phyloP scores from a whole-genome alignment of 2,329 filamentous ascomycete genomes.

The Fusarium luffae region DNA sequence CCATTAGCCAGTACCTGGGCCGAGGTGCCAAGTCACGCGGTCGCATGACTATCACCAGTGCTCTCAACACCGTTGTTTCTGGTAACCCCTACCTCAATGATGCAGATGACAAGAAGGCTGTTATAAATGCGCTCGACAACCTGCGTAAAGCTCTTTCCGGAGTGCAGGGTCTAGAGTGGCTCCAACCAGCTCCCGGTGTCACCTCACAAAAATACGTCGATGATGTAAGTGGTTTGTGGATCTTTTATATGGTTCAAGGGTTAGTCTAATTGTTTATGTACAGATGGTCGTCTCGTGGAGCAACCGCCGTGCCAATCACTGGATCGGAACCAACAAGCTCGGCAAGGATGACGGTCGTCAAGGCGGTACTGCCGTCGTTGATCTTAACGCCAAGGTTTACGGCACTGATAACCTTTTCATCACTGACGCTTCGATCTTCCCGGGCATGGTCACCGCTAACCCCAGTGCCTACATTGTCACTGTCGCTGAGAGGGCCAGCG shows the following conservation, averaged over 20 bases:
- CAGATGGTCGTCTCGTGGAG: constrained; percentile 22
- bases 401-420: constrained; percentile 18
- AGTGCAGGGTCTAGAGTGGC: constrained; percentile 4
- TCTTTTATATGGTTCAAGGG: accelerated
- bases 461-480: constrained; percentile 8
- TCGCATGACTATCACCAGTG: constrained; percentile 17
- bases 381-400: constrained; percentile 19
- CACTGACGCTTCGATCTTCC: constrained; percentile 12
- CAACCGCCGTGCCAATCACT: constrained; percentile 18
- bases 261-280: background rate
- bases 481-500: constrained; percentile 2
- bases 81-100: constrained; percentile 14
- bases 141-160: constrained; percentile 16
- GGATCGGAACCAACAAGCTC: constrained; percentile 20
- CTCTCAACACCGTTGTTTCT: constrained; percentile 18
- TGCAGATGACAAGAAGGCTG: constrained; percentile 16
- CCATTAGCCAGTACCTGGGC: constrained; percentile 17
- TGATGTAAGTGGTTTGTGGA: background rate
- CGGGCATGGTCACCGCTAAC: constrained; percentile 10
- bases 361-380: constrained; percentile 15
- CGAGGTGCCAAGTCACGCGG: constrained; percentile 19
- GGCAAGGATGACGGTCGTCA: constrained; percentile 15
- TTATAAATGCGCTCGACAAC: constrained; percentile 12
- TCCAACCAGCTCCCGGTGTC: constrained; percentile 7
- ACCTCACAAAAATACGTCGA: constrained; percentile 16